These are phyloP conservation scores for Aethionema arabicum DNA, from an alignment of 345 rosid genomes.

Conservation along the genomic window DNA sequence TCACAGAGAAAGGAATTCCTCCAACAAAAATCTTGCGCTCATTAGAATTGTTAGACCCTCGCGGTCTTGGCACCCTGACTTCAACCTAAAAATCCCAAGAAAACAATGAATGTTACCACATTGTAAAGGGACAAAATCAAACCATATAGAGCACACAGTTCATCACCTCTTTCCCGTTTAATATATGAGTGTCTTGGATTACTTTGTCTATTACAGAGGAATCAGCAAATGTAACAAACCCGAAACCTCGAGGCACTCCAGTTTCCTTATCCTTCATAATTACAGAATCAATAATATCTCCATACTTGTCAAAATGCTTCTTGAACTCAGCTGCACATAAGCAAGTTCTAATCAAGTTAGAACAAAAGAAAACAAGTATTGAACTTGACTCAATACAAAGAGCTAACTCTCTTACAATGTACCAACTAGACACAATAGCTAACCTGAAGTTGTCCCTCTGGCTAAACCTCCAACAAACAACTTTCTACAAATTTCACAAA, in stretches of 20 bases:
- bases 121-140: conserved; percentile 1
- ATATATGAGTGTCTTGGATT: conserved; percentile 68
- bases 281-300: conserved; percentile 93
- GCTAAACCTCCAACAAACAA: conserved; percentile 89
- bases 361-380: conserved; percentile 16
- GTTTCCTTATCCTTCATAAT: conserved; percentile 94
- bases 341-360: not conserved
- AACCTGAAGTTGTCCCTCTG: conserved; percentile 72
- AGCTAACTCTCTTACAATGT: conserved; percentile 31
- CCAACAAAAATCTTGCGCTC: conserved; percentile 96
- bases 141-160: not conserved
- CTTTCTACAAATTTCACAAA: conserved; percentile 62
- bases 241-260: conserved; percentile 93
- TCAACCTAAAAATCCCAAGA: conserved; percentile 61
- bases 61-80: conserved; percentile 85
- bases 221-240: conserved; percentile 91
- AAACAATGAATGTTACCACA: not conserved
- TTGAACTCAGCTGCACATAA: conserved; percentile 63
- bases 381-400: conserved; percentile 3
- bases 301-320: conserved; percentile 81
- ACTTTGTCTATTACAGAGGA: conserved; percentile 85
- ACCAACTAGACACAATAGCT: conserved; percentile 44
- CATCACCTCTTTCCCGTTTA: conserved; percentile 84
- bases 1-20: conserved; percentile 79
- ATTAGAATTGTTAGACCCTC: conserved; percentile 69